Percentiles rank a stretch among this genome's conserved stretches.
These are phyloP conservation scores for Mollisiaceae sp. DNA, from an alignment of 2,329 filamentous ascomycete species.

Conservation along the genomic window DNA sequence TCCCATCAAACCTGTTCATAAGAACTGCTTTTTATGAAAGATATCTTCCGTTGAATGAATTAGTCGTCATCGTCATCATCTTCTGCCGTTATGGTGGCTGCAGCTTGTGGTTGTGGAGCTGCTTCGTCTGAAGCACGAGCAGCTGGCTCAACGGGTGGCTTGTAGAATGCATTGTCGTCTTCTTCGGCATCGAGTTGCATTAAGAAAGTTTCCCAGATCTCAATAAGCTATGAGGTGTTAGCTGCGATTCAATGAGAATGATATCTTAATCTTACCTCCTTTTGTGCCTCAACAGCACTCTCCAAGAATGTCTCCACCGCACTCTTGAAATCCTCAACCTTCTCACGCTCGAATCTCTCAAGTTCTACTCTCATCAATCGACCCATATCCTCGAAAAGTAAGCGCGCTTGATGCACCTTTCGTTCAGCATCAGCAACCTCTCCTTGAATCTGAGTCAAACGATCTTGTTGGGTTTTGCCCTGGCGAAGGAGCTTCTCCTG, in stretches of 20 bases:
- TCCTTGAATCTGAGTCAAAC: slow-evolving; percentile 87
- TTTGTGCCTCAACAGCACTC: slow-evolving; percentile 96
- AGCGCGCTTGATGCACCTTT: slow-evolving; percentile 85
- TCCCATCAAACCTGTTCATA: slow-evolving; percentile 10
- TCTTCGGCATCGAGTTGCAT: slow-evolving; percentile 96
- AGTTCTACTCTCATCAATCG: slow-evolving; percentile 88
- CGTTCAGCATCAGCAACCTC: slow-evolving; percentile 95
- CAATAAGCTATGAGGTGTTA: slow-evolving; percentile 58
- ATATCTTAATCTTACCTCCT: slow-evolving; percentile 71
- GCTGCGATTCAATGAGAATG: background rate
- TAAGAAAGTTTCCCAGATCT: slow-evolving; percentile 98
- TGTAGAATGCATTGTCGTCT: slow-evolving; percentile 73
- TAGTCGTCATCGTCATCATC: slow-evolving; percentile 35
- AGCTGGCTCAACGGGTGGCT: slow-evolving; percentile 61
- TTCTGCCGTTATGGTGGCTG: slow-evolving; percentile 31
- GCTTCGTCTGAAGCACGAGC: slow-evolving; percentile 44
- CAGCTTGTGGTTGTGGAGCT: slow-evolving; percentile 24
- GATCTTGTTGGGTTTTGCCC: slow-evolving; percentile 94
- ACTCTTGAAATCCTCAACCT: slow-evolving; percentile 98
- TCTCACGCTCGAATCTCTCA: slow-evolving; percentile 93
- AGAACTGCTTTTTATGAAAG: slow-evolving; percentile 1
- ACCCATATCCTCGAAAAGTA: slow-evolving; percentile 98
- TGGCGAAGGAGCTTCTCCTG: slow-evolving; percentile 96
- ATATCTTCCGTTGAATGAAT: background rate
- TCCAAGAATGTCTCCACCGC: slow-evolving; percentile 97